Conservation (phyloP, 345 rosid species). For the Corymbia maculata region DNA sequence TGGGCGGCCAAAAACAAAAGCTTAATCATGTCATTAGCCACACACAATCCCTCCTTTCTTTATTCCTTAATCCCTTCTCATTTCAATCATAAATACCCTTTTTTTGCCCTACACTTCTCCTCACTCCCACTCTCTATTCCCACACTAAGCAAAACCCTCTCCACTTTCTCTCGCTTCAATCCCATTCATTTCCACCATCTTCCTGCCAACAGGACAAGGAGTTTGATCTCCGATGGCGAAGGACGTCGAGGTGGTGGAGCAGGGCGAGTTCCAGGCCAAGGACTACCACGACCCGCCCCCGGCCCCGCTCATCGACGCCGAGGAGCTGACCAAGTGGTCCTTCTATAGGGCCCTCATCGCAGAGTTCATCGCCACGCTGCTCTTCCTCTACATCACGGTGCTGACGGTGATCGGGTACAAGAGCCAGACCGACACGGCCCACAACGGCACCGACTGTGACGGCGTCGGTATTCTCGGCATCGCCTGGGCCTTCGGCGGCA, state of each 20-base stretch:
- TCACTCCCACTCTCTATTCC: not conserved
- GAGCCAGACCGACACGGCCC: slow-evolving; percentile 24
- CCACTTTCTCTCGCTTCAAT: not conserved
- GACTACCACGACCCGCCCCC: slow-evolving; percentile 78
- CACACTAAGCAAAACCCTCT: not conserved
- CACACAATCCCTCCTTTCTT: not conserved
- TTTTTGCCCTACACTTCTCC: not conserved
- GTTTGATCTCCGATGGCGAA: not conserved
- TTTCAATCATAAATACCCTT: slow-evolving; percentile 1
- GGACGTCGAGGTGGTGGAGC: slow-evolving; percentile 26
- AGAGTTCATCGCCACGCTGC: slow-evolving; percentile 78
- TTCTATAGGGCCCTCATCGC: slow-evolving; percentile 75
- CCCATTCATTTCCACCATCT: not conserved
- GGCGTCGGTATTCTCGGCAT: slow-evolving; percentile 88
- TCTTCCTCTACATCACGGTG: slow-evolving; percentile 65
- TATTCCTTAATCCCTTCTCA: not conserved
- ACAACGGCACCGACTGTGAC: slow-evolving; percentile 29
- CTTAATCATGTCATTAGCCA: slow-evolving; percentile 3
- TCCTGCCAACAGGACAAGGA: not conserved
- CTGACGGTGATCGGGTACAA: slow-evolving; percentile 82
- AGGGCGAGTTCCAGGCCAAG: slow-evolving; percentile 36
- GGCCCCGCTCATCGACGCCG: slow-evolving; percentile 45
- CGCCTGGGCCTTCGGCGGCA: slow-evolving; percentile 97
- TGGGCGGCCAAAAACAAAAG: not conserved
- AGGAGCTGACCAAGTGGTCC: slow-evolving; percentile 63